Evolutionary conservation across 768 basidiomycete species (phyloP).

Genomic region (Tricholoma terreum): DNA sequence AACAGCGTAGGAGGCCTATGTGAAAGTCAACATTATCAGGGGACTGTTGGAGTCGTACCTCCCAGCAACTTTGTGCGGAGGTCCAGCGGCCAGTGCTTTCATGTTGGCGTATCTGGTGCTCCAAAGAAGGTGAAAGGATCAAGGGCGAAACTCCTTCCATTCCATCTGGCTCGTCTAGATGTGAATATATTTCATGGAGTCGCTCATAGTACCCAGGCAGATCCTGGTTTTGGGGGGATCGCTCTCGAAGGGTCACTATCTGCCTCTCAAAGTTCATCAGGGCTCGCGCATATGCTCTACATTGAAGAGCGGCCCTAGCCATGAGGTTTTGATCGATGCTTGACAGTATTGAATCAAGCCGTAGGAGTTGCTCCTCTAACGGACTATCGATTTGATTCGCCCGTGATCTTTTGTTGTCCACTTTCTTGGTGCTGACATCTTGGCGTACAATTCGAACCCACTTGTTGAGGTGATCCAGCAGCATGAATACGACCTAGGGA

Average conservation of each 20-base stretch:
- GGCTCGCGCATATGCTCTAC: constrained; percentile 91
- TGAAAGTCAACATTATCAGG: constrained; percentile 90
- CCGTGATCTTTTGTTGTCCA: constrained; percentile 49
- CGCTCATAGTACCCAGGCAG: constrained; percentile 79
- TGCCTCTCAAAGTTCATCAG: constrained; percentile 94
- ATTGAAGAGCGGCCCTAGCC: constrained; percentile 91
- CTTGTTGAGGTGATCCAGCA: constrained; percentile 91
- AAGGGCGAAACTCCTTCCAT: constrained; percentile 96
- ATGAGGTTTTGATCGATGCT: constrained; percentile 86
- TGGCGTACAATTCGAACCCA: constrained; percentile 81
- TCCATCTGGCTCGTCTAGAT: constrained; percentile 96
- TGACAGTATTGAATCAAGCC: constrained; percentile 77
- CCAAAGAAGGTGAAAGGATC: constrained; percentile 84
- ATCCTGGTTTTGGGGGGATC: constrained; percentile 40
- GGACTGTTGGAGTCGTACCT: constrained; percentile 85
- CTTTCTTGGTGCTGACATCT: constrained; percentile 49
- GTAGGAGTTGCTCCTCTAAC: constrained; percentile 57
- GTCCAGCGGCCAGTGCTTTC: constrained; percentile 98
- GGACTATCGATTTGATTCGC: constrained; percentile 32
- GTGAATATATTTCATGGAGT: constrained; percentile 93
- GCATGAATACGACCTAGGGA: constrained; percentile 81
- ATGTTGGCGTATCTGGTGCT: constrained; percentile 96
- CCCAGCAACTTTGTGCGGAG: constrained; percentile 99
- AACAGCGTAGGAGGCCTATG: constrained; percentile 83
- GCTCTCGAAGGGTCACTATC: constrained; percentile 51